Conservation (phyloP, 305 asterid species). For the Fraxinus angustifolia region DNA sequence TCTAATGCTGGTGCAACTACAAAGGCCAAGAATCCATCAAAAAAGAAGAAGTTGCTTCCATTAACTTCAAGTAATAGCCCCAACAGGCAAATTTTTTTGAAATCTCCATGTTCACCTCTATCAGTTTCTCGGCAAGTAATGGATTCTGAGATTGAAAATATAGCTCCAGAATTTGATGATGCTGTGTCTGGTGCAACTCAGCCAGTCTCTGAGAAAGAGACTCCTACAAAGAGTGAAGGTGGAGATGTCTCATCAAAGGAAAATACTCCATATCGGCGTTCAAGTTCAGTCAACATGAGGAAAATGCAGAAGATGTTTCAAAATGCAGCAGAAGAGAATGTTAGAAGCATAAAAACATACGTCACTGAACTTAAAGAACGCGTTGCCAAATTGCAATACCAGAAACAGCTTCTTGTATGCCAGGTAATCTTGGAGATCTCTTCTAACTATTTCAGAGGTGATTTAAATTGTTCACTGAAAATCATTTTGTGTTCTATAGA, state of each 20-base stretch:
- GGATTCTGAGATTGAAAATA: constrained; percentile 61
- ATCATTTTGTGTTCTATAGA: neutral
- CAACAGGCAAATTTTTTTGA: constrained; percentile 63
- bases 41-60: constrained; percentile 72
- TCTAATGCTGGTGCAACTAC: constrained; percentile 37
- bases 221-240: constrained; percentile 83
- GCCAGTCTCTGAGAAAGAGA: constrained; percentile 66
- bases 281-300: constrained; percentile 92
- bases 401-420: constrained; percentile 95
- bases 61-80: constrained; percentile 68
- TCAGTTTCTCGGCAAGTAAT: constrained; percentile 63
- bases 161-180: constrained; percentile 62
- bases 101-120: constrained; percentile 86
- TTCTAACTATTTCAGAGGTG: neutral
- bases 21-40: constrained; percentile 57
- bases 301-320: constrained; percentile 98
- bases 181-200: constrained; percentile 56
- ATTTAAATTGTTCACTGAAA: neutral
- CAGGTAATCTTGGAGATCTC: constrained; percentile 47
- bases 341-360: constrained; percentile 90
- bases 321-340: constrained; percentile 97
- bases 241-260: constrained; percentile 82
- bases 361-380: constrained; percentile 97
- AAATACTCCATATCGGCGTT: constrained; percentile 81
- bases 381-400: constrained; percentile 96